Evolutionary conservation across 306 rosid species (phyloP), one percentile per base, ranked within the genome.

Genomic region (Parietaria judaica): DNA sequence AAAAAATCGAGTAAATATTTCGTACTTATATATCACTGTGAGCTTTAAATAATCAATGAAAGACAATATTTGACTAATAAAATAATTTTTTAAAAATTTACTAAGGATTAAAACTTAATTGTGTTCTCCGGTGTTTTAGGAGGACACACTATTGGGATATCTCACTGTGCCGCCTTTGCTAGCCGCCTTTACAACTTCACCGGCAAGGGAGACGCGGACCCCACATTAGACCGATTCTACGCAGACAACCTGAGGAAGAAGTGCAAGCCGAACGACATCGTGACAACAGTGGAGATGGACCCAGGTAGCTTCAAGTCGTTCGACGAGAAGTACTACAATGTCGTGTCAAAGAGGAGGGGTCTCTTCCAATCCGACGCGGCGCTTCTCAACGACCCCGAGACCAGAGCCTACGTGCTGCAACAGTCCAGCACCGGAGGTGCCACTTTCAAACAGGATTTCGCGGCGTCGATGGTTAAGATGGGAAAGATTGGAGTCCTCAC

Each of bases 281-380:
- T 14, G 5, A 66, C 55, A 4, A 17, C 48, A 1, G 80, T 80
- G 60, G 80, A 76, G 70, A 76, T 80, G 85, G 82, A 80, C 44
- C 82, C 82, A 3, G 79, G 85, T n/a, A 80, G 85, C 65, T 67
- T 52, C 70, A 80, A 70, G 70, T 1, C 70, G 3, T 80, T 77
- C 54, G 82, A 70, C 41, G 67, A 46, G 15, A 39, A 69, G 54
- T 71, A 74, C 67, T 79, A 48, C 72, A 64, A 48, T 37, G 47
- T 70, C 14, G 79, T 80, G 8, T 4, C 79, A 31, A 46, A 66
- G 59, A 74, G 63, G 68, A 74, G 80, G 68, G 83, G 83, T 1
- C 61, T 79, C 5, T 74, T 80, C 70, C 65, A 73, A 15, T 80
- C 80, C 23, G 82, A 76, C 62, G 55, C 82, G 14, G 79, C 85